Conservation (phyloP, 768 basidiomycete genomes). For the Lentinula detonsa region DNA sequence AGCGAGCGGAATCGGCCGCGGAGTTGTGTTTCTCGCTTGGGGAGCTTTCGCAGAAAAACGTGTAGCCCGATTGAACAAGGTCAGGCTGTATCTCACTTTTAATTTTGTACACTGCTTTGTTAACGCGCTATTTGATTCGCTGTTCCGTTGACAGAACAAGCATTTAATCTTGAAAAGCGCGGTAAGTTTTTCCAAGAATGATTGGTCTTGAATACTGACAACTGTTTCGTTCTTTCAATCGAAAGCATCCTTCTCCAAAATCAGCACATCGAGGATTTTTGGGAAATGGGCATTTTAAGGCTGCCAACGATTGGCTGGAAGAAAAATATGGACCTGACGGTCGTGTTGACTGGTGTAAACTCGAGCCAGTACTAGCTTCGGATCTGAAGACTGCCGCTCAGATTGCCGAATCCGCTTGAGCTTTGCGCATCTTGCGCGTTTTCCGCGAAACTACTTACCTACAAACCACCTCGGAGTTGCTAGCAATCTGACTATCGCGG, state of each 20-base stretch:
- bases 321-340: slow-evolving; percentile 68
- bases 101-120: neutral
- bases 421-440: too few relatives aligned
- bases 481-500: too few relatives aligned
- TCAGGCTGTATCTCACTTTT: slow-evolving; percentile 20
- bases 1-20: slow-evolving; percentile 53
- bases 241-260: slow-evolving; percentile 79
- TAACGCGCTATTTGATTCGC: neutral
- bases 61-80: slow-evolving; percentile 71
- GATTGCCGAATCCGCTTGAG: too few relatives aligned
- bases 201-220: neutral
- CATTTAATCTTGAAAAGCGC: slow-evolving; percentile 76
- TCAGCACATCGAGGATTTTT: slow-evolving; percentile 77
- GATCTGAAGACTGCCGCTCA: too few relatives aligned
- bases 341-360: slow-evolving; percentile 65
- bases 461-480: neutral
- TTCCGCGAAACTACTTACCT: neutral
- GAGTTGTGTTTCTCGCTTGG: slow-evolving; percentile 83
- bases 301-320: slow-evolving; percentile 84
- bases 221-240: slow-evolving; percentile 20
- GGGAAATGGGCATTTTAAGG: slow-evolving; percentile 84
- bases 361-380: slow-evolving; percentile 9
- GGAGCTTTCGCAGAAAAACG: slow-evolving; percentile 83
- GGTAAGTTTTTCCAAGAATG: slow-evolving; percentile 35
- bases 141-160: slow-evolving; percentile 44